phyloP scores from a whole-genome alignment of 1,284 basidiomycete species.

The Tilletia caries region DNA sequence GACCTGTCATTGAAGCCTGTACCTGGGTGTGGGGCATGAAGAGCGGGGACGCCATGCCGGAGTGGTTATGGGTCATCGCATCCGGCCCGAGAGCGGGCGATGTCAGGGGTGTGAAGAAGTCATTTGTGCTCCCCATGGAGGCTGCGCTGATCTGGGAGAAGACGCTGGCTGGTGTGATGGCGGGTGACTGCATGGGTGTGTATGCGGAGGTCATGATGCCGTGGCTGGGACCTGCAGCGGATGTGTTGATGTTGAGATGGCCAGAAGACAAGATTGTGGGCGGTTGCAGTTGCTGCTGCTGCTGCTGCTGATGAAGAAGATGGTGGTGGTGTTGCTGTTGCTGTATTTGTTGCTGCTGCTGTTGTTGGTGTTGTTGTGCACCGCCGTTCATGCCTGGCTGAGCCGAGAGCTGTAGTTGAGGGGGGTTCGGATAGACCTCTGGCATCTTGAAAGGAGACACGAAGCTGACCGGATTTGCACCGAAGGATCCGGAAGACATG shows the following conservation, averaged over 20 bases:
- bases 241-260: conserved; percentile 24
- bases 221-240: conserved; percentile 20
- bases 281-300: not conserved
- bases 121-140: conserved; percentile 51
- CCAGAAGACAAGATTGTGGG: conserved; percentile 1
- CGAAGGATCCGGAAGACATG: conserved; percentile 37
- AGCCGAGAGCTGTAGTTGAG: conserved; percentile 24
- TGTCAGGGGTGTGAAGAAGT: conserved; percentile 62
- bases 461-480: conserved; percentile 26
- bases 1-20: not conserved
- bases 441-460: conserved; percentile 44
- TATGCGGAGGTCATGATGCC: conserved; percentile 19
- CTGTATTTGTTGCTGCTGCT: not conserved
- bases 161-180: conserved; percentile 50
- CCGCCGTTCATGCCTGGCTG: not conserved
- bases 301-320: not conserved
- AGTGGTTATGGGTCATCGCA: conserved; percentile 14
- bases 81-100: conserved; percentile 61
- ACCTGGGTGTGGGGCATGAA: conserved; percentile 15
- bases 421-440: conserved; percentile 16
- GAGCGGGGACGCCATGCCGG: conserved; percentile 24
- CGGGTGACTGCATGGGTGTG: conserved; percentile 44
- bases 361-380: not conserved
- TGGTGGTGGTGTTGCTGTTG: not conserved
- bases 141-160: conserved; percentile 50